Evolutionary conservation across 1,284 basidiomycete species (phyloP).

Genomic region (Pyrrhoderma lamaoense): DNA sequence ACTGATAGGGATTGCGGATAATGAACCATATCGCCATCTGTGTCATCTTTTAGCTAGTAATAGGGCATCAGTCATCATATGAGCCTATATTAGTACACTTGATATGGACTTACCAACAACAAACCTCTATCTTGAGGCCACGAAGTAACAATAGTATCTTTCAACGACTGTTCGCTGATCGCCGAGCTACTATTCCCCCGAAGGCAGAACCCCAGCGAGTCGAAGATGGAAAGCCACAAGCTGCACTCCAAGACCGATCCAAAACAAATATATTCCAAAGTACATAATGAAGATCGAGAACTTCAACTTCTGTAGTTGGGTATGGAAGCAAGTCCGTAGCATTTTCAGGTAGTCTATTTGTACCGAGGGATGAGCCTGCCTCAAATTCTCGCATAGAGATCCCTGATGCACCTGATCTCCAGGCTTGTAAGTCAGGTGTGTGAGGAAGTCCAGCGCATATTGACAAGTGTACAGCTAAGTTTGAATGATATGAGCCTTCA

Average conservation of each 20-base stretch:
- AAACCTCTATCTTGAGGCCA: constrained; percentile 15
- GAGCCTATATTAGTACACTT: not conserved
- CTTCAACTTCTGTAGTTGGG: not conserved
- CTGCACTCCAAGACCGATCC: constrained; percentile 15
- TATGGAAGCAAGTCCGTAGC: constrained; percentile 1
- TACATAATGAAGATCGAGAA: constrained; percentile 8
- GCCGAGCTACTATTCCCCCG: not conserved
- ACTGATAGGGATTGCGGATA: not conserved
- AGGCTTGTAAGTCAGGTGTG: not conserved
- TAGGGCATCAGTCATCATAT: not conserved
- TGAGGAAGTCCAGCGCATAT: constrained; percentile 10
- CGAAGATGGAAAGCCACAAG: constrained; percentile 1
- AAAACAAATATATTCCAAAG: constrained; percentile 17
- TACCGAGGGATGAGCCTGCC: not conserved
- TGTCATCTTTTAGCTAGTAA: not conserved
- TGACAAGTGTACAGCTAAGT: constrained; percentile 11
- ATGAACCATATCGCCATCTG: not conserved
- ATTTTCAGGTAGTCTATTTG: not conserved
- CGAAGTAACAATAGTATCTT: constrained; percentile 5
- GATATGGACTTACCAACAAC: constrained; percentile 8
- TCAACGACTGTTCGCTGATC: not conserved
- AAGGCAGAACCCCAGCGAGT: not conserved
- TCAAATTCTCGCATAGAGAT: not conserved
- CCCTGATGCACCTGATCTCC: not conserved
- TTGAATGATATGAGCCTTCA: constrained; percentile 16